These are phyloP conservation scores for Metarhizium guizhouense DNA, from an alignment of 2,329 filamentous ascomycete species.

Conservation along the genomic window DNA sequence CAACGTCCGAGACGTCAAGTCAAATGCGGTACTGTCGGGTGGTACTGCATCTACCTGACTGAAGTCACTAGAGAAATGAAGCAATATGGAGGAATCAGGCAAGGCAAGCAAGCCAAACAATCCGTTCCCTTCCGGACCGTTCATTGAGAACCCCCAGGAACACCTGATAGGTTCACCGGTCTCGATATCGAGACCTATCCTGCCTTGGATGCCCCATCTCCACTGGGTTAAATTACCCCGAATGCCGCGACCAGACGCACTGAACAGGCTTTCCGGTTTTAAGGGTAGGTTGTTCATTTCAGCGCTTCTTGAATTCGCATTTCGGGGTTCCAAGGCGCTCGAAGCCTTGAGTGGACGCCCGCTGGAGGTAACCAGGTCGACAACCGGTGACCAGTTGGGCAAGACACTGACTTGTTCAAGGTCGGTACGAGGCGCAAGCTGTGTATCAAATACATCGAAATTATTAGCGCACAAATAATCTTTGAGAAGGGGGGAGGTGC, in stretches of 20 bases:
- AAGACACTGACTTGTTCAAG: conserved; percentile 39
- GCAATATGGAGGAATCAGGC: conserved; percentile 37
- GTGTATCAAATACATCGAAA: not conserved
- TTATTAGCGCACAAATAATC: not conserved
- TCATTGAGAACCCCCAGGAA: conserved; percentile 41
- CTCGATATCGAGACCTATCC: conserved; percentile 50
- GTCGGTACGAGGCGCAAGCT: conserved; percentile 47
- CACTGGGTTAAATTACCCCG: conserved; percentile 60
- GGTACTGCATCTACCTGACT: conserved; percentile 33
- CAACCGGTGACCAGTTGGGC: conserved; percentile 52
- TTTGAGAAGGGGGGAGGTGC: not conserved
- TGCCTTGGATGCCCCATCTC: conserved; percentile 60
- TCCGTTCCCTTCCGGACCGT: conserved; percentile 10
- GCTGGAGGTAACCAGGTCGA: conserved; percentile 38
- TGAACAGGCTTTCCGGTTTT: conserved; percentile 49
- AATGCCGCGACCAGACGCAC: conserved; percentile 54
- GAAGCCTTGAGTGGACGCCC: not conserved
- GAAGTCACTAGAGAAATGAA: conserved; percentile 41
- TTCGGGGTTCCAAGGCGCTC: not conserved
- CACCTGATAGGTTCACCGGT: conserved; percentile 38
- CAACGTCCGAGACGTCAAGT: conserved; percentile 44
- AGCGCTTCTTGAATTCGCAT: not conserved
- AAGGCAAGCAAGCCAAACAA: conserved; percentile 37
- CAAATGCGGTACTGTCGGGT: conserved; percentile 35
- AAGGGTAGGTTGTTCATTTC: conserved; percentile 15